These are phyloP conservation scores for Phytophthora sojae DNA, from an alignment of 352 stramenopile species.

Conservation along the genomic window DNA sequence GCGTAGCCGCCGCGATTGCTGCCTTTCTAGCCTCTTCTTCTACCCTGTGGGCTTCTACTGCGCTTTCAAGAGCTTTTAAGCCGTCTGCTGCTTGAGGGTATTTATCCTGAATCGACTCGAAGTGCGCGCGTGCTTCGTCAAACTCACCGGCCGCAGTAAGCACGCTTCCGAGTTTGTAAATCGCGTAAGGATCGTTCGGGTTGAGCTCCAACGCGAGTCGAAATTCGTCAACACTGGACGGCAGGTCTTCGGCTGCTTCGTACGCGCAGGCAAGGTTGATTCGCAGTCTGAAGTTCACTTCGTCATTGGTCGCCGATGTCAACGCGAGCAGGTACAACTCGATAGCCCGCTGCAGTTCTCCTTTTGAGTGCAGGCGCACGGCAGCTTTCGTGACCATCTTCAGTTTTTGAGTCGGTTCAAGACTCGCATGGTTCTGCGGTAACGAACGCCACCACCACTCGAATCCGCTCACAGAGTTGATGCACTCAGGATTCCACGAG, in stretches of 20 bases:
- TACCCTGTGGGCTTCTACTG: constrained; percentile 23
- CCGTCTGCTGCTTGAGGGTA: constrained; percentile 67
- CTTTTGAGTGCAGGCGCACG: constrained; percentile 67
- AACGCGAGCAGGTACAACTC: constrained; percentile 78
- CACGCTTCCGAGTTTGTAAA: constrained; percentile 66
- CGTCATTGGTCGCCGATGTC: constrained; percentile 56
- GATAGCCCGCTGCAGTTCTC: constrained; percentile 65
- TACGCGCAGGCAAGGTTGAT: constrained; percentile 78
- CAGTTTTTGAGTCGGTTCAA: constrained; percentile 78
- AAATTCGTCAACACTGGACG: constrained; percentile 52
- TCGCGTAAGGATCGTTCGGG: constrained; percentile 55
- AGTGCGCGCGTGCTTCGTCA: constrained; percentile 47
- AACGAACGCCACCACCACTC: constrained; percentile 87
- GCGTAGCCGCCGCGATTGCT: constrained; percentile 44
- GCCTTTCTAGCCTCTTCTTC: constrained; percentile 40
- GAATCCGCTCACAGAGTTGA: constrained; percentile 81
- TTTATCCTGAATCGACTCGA: constrained; percentile 48
- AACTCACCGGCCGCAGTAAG: constrained; percentile 47
- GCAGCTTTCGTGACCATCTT: constrained; percentile 85
- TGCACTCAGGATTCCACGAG: constrained; percentile 76
- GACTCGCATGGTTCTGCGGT: constrained; percentile 60
- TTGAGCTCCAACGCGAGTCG: constrained; percentile 53
- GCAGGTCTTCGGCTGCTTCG: constrained; percentile 51
- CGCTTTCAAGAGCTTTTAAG: constrained; percentile 44
- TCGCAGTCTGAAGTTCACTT: constrained; percentile 69